Evolutionary conservation across 73 alveolate species (phyloP).

Genomic region (Paramecium primaurelia): DNA sequence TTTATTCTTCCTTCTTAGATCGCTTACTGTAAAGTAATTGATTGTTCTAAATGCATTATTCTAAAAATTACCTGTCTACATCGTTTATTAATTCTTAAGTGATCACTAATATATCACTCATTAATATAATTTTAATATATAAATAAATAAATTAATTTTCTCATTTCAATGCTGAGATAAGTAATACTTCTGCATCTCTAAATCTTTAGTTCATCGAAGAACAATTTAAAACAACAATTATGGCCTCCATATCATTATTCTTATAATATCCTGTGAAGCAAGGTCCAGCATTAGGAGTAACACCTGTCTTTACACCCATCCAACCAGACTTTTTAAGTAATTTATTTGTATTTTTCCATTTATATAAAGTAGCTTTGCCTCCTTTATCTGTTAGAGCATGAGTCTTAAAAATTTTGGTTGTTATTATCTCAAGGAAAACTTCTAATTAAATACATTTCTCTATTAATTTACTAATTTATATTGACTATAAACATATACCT

Average conservation of each 20-base stretch:
- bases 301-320: conserved; percentile 91
- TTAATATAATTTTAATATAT: neutral
- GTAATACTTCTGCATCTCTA: conserved; percentile 79
- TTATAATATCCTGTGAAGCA: conserved; percentile 68
- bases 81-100: neutral
- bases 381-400: conserved; percentile 47
- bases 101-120: conserved; percentile 10
- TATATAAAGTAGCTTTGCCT: conserved; percentile 42
- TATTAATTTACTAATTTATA: neutral
- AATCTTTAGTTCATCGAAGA: conserved; percentile 86
- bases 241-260: conserved; percentile 66
- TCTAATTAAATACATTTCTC: conserved; percentile 2
- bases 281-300: conserved; percentile 91
- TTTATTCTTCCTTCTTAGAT: conserved; percentile 1
- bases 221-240: conserved; percentile 76
- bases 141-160: neutral
- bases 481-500: neutral
- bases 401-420: conserved; percentile 64
- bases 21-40: conserved; percentile 5
- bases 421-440: conserved; percentile 55
- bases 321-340: conserved; percentile 80
- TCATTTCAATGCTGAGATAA: conserved; percentile 67
- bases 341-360: conserved; percentile 85
- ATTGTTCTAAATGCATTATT: neutral
- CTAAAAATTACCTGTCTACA: neutral